phyloP scores from a whole-genome alignment of 441 rosid species.

The Mallotus repandus region DNA sequence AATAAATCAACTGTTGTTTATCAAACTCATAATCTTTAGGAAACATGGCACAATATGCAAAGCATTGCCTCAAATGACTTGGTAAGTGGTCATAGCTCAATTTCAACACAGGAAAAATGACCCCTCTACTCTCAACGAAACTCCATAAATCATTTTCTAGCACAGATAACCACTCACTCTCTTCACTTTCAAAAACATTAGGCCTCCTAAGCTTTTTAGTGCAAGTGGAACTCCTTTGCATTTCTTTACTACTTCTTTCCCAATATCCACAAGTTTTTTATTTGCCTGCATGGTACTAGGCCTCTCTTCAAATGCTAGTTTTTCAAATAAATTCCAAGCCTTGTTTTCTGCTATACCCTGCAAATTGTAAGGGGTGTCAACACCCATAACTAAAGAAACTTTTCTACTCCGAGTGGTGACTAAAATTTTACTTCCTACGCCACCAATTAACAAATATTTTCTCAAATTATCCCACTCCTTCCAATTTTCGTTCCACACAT shows the following conservation, averaged over 20 bases:
- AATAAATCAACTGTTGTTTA: too few species aligned
- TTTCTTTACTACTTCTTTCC: conserved; percentile 22
- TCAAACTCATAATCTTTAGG: too few species aligned
- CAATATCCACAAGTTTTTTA: conserved; percentile 11
- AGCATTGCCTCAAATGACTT: too few species aligned
- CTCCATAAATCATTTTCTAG: too few species aligned
- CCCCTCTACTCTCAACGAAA: too few species aligned
- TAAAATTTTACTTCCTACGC: conserved; percentile 24
- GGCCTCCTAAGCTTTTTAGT: conserved; percentile 21
- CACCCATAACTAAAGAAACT: conserved; percentile 21
- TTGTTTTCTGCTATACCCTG: conserved; percentile 2
- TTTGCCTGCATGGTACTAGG: not conserved
- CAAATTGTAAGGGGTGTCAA: not conserved
- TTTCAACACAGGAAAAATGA: too few species aligned
- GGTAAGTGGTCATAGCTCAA: too few species aligned
- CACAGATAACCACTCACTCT: too few species aligned
- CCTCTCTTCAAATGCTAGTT: conserved; percentile 14
- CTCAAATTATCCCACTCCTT: conserved; percentile 16
- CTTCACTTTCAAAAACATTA: too few species aligned
- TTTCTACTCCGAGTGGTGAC: conserved; percentile 26
- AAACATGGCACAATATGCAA: too few species aligned
- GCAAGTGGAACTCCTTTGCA: conserved; percentile 34
- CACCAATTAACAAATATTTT: conserved; percentile 13
- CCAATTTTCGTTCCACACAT: conserved; percentile 28
- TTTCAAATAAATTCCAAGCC: conserved; percentile 23